Conservation (phyloP, 345 rosid species). For the Raphanus raphanistrum region DNA sequence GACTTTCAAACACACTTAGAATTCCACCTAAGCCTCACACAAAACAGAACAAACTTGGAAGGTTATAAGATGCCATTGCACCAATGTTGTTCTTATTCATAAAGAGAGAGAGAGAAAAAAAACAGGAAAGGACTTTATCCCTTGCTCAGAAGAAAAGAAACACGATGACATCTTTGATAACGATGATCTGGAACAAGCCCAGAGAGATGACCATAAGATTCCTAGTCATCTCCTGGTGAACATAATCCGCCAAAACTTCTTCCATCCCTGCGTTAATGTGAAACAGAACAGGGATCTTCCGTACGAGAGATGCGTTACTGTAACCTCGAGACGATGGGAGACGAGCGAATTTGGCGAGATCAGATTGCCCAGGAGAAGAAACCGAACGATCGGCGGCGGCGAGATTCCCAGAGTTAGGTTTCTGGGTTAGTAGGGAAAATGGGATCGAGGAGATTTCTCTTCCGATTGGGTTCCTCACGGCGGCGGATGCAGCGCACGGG, state of each 20-base stretch:
- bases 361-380: neutral
- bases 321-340: slow-evolving; percentile 28
- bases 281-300: slow-evolving; percentile 22
- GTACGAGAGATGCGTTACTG: slow-evolving; percentile 17
- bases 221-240: slow-evolving; percentile 38
- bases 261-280: slow-evolving; percentile 35
- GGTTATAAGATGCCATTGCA: slow-evolving; percentile 21
- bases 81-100: slow-evolving; percentile 23
- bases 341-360: neutral
- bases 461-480: slow-evolving; percentile 13
- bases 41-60: slow-evolving; percentile 1
- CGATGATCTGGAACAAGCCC: slow-evolving; percentile 31
- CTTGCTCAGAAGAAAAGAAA: slow-evolving; percentile 29
- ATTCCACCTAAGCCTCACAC: slow-evolving; percentile 13
- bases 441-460: slow-evolving; percentile 33
- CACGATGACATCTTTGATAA: slow-evolving; percentile 37
- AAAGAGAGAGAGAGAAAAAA: neutral
- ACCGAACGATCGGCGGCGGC: neutral
- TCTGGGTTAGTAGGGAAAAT: slow-evolving; percentile 24
- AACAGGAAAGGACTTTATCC: slow-evolving; percentile 7
- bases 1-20: neutral
- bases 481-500: neutral
- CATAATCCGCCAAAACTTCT: slow-evolving; percentile 40
- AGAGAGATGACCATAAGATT: slow-evolving; percentile 35
- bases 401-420: neutral